Base-by-base conservation (phyloP, 176 grass and related monocot genomes). In the Aegilops bicornis region DNA sequence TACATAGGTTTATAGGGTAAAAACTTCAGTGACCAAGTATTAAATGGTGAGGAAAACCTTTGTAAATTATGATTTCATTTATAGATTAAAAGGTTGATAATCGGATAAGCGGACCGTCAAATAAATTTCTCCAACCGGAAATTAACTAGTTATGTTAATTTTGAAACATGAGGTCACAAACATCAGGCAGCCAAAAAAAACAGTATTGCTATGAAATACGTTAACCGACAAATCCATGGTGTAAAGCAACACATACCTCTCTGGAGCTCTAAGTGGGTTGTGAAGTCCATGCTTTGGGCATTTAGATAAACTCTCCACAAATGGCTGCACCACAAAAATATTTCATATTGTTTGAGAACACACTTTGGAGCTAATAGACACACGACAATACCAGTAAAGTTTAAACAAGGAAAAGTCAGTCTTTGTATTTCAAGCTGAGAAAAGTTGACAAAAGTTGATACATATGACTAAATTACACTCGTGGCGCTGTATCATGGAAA, bases 251-350 rank as follows among this genome's bases (percentile, higher is more conserved):
- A 71, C 67, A 61, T 15, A 98, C 97, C 97, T 98, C 79, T 98
- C 94, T 70, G 91, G 97, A 89, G 84, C 70, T 91, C 48, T 88
- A 87, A 98, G 89, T 62, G 97, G 97, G 54, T 98, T 98, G 89
- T 98, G 97, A 87, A 96, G 94, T 67, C 97, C 97, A 90, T 92
- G 85, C 87, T 94, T 98, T 72, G 97, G 92, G 84, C 97, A 98
- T 72, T 72, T 92, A 64, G 88, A 94, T 86, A 98, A 87, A 79
- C 97, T 98, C 29, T 92, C 78, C 42, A 96, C 90, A 80, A 96
- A 96, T 71, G 94, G 92, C 97, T 98, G 85, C 69, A 88, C 3
- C 33, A 20, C 14, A 52, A 54, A 39, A 52, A 50, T 1, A 45
- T 61, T 6, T 29, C 7, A 40, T 3, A 30, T 69, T 63, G 3